These are phyloP conservation scores for Galium porrigens DNA, from an alignment of 305 asterid species.

Conservation along the genomic window DNA sequence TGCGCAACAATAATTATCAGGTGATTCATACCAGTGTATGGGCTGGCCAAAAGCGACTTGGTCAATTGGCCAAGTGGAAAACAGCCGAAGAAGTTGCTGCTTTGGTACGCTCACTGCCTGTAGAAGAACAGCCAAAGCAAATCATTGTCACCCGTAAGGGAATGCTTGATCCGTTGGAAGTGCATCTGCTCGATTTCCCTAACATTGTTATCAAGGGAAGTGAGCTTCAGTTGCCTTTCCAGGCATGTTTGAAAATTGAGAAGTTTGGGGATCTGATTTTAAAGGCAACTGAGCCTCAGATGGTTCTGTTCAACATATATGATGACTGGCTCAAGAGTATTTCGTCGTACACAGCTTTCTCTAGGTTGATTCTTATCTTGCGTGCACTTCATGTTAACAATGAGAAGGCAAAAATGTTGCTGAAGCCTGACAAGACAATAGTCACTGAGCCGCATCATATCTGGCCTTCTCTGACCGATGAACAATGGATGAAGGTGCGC, in stretches of 20 bases:
- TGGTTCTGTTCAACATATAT: conserved; percentile 94
- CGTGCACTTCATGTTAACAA: conserved; percentile 96
- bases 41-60: conserved; percentile 99
- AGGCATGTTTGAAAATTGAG: conserved; percentile 97
- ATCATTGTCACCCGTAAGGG: conserved; percentile 96
- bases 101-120: conserved; percentile 85
- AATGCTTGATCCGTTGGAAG: conserved; percentile 97
- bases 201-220: conserved; percentile 96
- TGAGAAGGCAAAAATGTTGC: conserved; percentile 95
- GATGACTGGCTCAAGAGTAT: conserved; percentile 98
- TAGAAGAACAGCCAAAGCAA: conserved; percentile 96
- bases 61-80: conserved; percentile 99
- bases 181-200: conserved; percentile 94
- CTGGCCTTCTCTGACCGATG: conserved; percentile 94
- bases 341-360: conserved; percentile 95
- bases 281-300: conserved; percentile 97
- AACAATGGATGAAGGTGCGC: conserved; percentile 92
- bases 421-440: conserved; percentile 94
- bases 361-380: conserved; percentile 76
- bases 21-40: conserved; percentile 99
- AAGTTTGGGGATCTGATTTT: conserved; percentile 93
- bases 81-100: conserved; percentile 99
- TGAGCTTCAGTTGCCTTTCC: conserved; percentile 96
- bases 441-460: conserved; percentile 92
- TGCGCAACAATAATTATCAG: conserved; percentile 24